A percentile compares a stretch with the other conserved stretches of the same genome.
Conservation (phyloP, 441 rosid genomes). For the Arabidopsis hybrid region DNA sequence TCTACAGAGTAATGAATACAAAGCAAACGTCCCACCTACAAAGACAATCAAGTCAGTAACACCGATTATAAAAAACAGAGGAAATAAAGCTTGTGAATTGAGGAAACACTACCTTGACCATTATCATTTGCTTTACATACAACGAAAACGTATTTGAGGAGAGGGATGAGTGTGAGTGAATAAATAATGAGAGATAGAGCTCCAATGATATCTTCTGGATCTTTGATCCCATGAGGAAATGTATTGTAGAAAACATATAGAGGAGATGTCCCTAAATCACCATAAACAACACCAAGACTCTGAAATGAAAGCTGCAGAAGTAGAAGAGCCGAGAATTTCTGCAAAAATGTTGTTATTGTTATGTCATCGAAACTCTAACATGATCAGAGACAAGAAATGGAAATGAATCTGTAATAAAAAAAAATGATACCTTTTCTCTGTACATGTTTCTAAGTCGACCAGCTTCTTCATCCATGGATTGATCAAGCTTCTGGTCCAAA, state of each 20-base stretch:
- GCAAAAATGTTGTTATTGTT: neutral
- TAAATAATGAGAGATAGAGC: constrained; percentile 51
- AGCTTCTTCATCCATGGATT: constrained; percentile 98
- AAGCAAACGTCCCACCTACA: constrained; percentile 92
- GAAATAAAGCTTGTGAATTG: neutral
- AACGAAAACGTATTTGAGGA: constrained; percentile 51
- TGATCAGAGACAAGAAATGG: neutral
- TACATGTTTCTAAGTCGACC: constrained; percentile 85
- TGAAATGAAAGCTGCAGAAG: constrained; percentile 53
- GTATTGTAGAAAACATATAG: constrained; percentile 52
- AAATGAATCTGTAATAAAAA: neutral
- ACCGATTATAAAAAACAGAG: neutral
- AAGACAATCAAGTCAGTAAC: constrained; percentile 5
- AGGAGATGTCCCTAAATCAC: constrained; percentile 58
- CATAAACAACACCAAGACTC: constrained; percentile 53
- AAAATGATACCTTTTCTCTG: constrained; percentile 73
- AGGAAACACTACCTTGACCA: constrained; percentile 48
- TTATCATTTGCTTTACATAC: constrained; percentile 51
- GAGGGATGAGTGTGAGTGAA: constrained; percentile 50
- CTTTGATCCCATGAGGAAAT: constrained; percentile 46
- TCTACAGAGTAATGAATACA: constrained; percentile 93
- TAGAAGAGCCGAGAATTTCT: constrained; percentile 47
- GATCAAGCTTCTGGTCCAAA: constrained; percentile 98
- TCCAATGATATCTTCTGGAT: constrained; percentile 50
- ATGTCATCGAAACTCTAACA: too few relatives aligned